Conservation (phyloP, 768 basidiomycete species). For the Suillus variegatus region DNA sequence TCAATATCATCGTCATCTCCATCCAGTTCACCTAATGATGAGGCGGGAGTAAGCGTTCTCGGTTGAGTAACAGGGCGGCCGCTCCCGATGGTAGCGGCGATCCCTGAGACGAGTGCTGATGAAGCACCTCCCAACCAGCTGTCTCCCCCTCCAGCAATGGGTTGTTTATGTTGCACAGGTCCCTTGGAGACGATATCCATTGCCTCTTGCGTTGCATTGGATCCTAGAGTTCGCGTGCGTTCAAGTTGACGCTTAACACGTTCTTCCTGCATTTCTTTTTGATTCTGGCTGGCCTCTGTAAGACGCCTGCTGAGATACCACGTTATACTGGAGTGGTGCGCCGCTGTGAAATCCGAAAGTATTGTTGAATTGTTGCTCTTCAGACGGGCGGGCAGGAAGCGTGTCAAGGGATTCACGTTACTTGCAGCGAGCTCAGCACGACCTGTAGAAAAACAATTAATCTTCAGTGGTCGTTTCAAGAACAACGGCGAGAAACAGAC, state of each 20-base stretch:
- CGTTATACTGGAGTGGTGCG: slow-evolving; percentile 90
- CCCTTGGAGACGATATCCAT: slow-evolving; percentile 43
- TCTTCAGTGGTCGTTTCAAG: slow-evolving; percentile 19
- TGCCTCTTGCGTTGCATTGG: slow-evolving; percentile 68
- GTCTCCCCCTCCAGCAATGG: slow-evolving; percentile 29
- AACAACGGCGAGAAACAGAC: slow-evolving; percentile 21
- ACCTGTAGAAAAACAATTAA: slow-evolving; percentile 40
- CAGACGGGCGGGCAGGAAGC: slow-evolving; percentile 73
- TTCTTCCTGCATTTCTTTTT: slow-evolving; percentile 93
- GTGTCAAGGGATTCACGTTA: slow-evolving; percentile 63
- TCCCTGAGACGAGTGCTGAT: slow-evolving; percentile 52
- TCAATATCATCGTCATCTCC: slow-evolving; percentile 82
- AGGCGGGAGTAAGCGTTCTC: slow-evolving; percentile 27
- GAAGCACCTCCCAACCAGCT: slow-evolving; percentile 66
- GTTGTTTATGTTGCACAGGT: slow-evolving; percentile 20
- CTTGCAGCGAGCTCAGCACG: slow-evolving; percentile 67
- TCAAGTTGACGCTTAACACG: slow-evolving; percentile 88
- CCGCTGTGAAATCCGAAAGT: slow-evolving; percentile 70
- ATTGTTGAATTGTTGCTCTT: slow-evolving; percentile 53
- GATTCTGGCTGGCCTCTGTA: slow-evolving; percentile 72
- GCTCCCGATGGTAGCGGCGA: slow-evolving; percentile 62
- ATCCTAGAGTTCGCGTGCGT: slow-evolving; percentile 79
- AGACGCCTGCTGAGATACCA: slow-evolving; percentile 88
- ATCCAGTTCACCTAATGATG: slow-evolving; percentile 44
- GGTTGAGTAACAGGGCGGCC: slow-evolving; percentile 27